Conservation (phyloP, 2,329 filamentous ascomycete species). For the Aspergillus neotritici region DNA sequence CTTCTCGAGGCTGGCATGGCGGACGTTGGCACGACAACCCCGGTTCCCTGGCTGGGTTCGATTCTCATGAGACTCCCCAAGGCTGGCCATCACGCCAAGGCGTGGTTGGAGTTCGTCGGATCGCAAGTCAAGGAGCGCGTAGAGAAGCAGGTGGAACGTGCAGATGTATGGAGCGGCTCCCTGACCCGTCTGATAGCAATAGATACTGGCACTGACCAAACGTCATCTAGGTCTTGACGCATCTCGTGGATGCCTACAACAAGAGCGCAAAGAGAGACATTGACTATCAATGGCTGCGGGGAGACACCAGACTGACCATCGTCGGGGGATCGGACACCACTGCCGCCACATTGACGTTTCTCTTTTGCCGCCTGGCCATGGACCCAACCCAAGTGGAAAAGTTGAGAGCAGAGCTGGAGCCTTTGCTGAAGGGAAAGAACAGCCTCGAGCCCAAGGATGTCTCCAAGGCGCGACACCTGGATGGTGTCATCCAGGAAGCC, state of each 20-base stretch:
- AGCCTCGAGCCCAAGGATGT: background rate
- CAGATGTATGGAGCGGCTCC: background rate
- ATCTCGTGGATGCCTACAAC: background rate
- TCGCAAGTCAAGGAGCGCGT: background rate
- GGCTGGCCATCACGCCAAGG: background rate
- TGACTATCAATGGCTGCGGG: background rate
- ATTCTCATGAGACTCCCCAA: background rate
- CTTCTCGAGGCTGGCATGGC: background rate
- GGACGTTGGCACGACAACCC: background rate
- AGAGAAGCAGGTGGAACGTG: background rate
- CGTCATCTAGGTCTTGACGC: background rate
- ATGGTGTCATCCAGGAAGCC: conserved; percentile 2
- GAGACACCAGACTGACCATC: background rate
- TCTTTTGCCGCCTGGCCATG: conserved; percentile 3
- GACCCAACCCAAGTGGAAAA: background rate
- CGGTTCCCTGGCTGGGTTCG: background rate
- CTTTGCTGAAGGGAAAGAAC: background rate
- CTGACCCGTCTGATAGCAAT: no score
- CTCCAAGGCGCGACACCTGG: conserved; percentile 1
- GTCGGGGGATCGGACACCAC: conserved; percentile 4
- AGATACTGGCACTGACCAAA: no score
- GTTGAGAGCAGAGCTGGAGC: background rate
- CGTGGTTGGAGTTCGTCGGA: background rate
- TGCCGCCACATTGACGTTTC: conserved; percentile 4
- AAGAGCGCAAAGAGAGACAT: background rate